Percentiles rank a stretch among this genome's conserved stretches.
Conservation (phyloP, 2,329 filamentous ascomycete species). For the Sphaceloma murrayae region DNA sequence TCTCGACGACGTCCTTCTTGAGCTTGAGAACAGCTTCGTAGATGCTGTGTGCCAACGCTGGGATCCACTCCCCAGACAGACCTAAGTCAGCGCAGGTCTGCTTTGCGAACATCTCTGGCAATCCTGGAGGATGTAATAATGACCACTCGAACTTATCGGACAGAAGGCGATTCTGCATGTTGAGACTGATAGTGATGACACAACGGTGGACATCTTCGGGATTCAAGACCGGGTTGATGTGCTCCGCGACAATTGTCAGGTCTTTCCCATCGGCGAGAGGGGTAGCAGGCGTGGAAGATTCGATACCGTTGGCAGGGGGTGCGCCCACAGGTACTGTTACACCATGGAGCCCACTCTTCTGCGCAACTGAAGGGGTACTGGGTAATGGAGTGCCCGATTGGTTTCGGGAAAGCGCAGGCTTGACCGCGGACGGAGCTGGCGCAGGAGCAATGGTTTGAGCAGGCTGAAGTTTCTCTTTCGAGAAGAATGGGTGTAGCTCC, state of each 20-base stretch:
- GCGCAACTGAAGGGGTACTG: slow-evolving; percentile 24
- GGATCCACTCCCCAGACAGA: slow-evolving; percentile 83
- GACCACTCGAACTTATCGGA: slow-evolving; percentile 99
- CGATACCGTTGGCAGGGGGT: slow-evolving; percentile 43
- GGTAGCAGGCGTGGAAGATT: slow-evolving; percentile 34
- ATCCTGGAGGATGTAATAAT: slow-evolving; percentile 78
- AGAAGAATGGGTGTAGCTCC: slow-evolving; percentile 85
- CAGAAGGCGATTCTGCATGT: slow-evolving; percentile 81
- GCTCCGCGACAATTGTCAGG: slow-evolving; percentile 61
- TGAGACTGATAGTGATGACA: slow-evolving; percentile 82
- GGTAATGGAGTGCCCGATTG: slow-evolving; percentile 37
- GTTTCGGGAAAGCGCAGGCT: slow-evolving; percentile 40
- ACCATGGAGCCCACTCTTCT: slow-evolving; percentile 23
- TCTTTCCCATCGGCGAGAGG: slow-evolving; percentile 40
- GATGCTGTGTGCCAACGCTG: slow-evolving; percentile 89
- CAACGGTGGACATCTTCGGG: slow-evolving; percentile 93
- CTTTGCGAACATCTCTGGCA: slow-evolving; percentile 84
- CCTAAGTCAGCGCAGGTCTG: slow-evolving; percentile 89
- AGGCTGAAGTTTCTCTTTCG: slow-evolving; percentile 37
- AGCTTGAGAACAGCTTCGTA: slow-evolving; percentile 87
- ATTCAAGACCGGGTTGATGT: slow-evolving; percentile 59
- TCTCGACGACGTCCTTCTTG: slow-evolving; percentile 95
- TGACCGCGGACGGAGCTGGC: slow-evolving; percentile 27
- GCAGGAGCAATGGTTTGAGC: no score
- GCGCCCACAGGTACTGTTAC: no score